Evolutionary conservation across 2,329 filamentous ascomycete species (phyloP).

Genomic region (Colletotrichum phormii): DNA sequence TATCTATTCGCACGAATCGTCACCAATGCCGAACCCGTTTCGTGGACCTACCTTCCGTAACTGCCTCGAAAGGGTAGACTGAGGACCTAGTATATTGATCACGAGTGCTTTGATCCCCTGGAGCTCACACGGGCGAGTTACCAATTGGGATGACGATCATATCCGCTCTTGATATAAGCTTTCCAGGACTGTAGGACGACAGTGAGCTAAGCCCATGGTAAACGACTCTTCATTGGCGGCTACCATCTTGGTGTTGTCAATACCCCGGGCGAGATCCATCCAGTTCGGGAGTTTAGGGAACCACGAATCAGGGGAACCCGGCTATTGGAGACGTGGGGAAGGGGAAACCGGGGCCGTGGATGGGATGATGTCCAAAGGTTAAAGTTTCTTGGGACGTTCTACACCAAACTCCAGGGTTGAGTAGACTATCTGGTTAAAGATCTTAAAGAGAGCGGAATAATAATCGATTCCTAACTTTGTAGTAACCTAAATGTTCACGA

Average conservation of each 20-base stretch:
- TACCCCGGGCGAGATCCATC: not conserved
- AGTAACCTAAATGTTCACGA: no score
- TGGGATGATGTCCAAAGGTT: not conserved
- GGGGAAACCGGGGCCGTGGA: not conserved
- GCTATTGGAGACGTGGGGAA: not conserved
- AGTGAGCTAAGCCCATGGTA: not conserved
- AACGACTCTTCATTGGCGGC: slow-evolving; percentile 23
- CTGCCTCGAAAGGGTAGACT: not conserved
- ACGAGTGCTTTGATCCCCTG: slow-evolving; percentile 1
- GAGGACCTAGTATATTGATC: not conserved
- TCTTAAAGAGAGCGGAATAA: not conserved
- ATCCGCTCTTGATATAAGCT: not conserved
- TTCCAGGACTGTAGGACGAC: not conserved
- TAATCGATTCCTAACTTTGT: no score
- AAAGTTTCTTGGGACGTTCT: not conserved
- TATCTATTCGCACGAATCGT: slow-evolving; percentile 9
- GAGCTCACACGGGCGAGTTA: not conserved
- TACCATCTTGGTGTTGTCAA: not conserved
- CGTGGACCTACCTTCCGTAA: not conserved
- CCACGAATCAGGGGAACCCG: slow-evolving; percentile 34
- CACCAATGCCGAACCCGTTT: not conserved
- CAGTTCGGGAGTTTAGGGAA: slow-evolving; percentile 13
- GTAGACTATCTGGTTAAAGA: no score
- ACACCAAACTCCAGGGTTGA: not conserved
- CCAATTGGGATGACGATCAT: not conserved